Evolutionary conservation across 2,329 filamentous ascomycete species (phyloP), one percentile per base, ranked within the genome.

Genomic region (Hypoxylon sp.): DNA sequence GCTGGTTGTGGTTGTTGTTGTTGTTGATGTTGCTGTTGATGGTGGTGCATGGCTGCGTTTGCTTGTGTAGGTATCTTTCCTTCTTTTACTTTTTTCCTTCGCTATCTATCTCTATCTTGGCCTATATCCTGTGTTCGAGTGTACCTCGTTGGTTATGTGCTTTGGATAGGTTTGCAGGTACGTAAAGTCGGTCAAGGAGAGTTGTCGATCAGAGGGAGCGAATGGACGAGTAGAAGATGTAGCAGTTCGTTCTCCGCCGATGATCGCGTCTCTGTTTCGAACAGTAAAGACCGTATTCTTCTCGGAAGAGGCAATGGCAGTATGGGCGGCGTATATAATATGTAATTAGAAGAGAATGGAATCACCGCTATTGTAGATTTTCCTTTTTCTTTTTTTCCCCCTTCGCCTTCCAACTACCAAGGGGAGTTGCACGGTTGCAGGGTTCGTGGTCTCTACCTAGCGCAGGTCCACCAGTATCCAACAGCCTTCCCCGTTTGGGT

Each of bases 1-100:
- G 69, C 58, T 27, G 67, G 63, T 41, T 67, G 60, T n/a, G 65
- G 62, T 54, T 61, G 69, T 61, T 61, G 57, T 37, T n/a, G 57
- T 34, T 58, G 61, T 8, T 51, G 61, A 25, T 57, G 53, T 37
- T 68, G 61, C 9, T 67, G 59, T 57, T 61, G 61, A 21, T n/a
- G 61, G 60, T 61, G 48, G 21, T 64, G 61, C 67, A 68, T 69
- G 52, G 58, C 51, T 61, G 63, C 52, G 46, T 39, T 21, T 63
- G 32, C 46, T 14, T 39, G n/a, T 52, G 32, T 29, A 8, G n/a
- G n/a, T 39, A 19, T 41, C 25, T 51, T 14, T 45, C 16, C 30
- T 30, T 48, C 30, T 51, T 50, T 39, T n/a, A 43, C n/a, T 39
- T 32, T 29, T 29, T 48, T 43, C 14, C n/a, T 34, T 45, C 8